Evolutionary conservation across 2,329 filamentous ascomycete species (phyloP).

Genomic region (Exophiala sp.): DNA sequence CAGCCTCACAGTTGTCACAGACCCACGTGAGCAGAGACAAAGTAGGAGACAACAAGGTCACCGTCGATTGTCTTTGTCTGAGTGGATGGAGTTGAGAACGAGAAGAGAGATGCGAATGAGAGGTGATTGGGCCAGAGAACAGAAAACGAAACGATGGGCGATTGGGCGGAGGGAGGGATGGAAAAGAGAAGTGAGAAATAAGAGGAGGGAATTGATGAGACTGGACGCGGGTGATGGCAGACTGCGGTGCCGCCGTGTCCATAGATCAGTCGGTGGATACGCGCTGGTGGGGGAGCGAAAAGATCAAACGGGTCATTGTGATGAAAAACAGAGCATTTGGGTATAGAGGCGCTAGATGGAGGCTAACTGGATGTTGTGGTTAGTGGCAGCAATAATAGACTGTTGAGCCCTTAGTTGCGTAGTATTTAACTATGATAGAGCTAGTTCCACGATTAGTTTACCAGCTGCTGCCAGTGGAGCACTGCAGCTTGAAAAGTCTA

Average conservation of each 20-base stretch:
- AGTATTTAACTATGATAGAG: too few relatives aligned
- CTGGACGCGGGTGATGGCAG: constrained; percentile 1
- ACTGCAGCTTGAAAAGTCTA: too few relatives aligned
- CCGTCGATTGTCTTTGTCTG: constrained; percentile 16
- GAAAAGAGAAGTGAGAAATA: constrained; percentile 13
- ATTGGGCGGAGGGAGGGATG: constrained; percentile 23
- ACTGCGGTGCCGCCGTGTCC: too few relatives aligned
- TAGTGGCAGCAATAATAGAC: too few relatives aligned
- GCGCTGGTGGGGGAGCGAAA: neutral
- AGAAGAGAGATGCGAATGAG: constrained; percentile 2
- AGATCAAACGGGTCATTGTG: neutral
- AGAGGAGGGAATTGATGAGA: constrained; percentile 11
- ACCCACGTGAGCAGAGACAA: constrained; percentile 16
- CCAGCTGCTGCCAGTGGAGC: too few relatives aligned
- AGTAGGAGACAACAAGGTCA: neutral
- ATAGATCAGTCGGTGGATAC: neutral
- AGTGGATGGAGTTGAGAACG: constrained; percentile 7
- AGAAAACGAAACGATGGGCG: constrained; percentile 22
- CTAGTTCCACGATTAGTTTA: too few relatives aligned
- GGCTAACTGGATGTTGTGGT: too few relatives aligned
- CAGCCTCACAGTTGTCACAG: constrained; percentile 1
- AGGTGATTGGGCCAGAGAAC: constrained; percentile 23
- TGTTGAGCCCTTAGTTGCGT: too few relatives aligned
- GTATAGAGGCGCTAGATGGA: too few relatives aligned
- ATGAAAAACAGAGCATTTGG: too few relatives aligned